Base-by-base conservation (phyloP, 1,284 basidiomycete genomes). In the Cutaneotrichosporon sp. region DNA sequence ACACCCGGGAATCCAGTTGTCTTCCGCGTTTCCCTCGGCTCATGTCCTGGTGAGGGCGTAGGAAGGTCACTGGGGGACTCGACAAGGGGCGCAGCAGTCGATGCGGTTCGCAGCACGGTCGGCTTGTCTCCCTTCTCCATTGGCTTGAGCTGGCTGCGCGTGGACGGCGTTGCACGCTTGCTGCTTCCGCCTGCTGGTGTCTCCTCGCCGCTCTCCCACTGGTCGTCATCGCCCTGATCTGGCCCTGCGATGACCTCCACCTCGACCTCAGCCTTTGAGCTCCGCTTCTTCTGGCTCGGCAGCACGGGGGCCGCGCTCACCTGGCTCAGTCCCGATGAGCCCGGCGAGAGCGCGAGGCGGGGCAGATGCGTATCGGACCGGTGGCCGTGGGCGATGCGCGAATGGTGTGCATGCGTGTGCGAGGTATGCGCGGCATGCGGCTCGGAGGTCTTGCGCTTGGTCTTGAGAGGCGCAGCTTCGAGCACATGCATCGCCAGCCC, bases 401-500 rank as follows among this genome's bases (percentile, higher is more conserved):
- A 9, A 14, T 31, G 29, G 29, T 31, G 29, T 9, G 29, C 29
- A 31, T 31, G 32, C 29, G 9, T 11, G 19, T 32, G 17, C 7
- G 6, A 16, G 37, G 43, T 4, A 29, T 49, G 47, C 16, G 25
- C 29, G 22, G 26, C 19, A 9, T 43, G 42, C 26, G 46, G 53
- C 14, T 57, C 55, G 32, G 31, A 32, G 10, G 55, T 49, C 52
- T 61, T 61, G 51, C 62, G 59, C 50, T 61, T 64, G n/a, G 51
- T 24, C 43, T 54, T 56, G 24, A n/a, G n/a, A n/a, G 47, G 41
- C 4, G 41, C 47, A 2, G 49, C 49, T 16, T 68, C 68, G 33
- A 72, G 48, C 2, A 58, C 58, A 35, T 68, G 63, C 71, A 73
- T 73, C 8, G 66, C 59, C 26, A 73, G 48, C 7, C 70, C 71